phyloP scores from a whole-genome alignment of 345 rosid species.

The Crucihimalaya himalaica region DNA sequence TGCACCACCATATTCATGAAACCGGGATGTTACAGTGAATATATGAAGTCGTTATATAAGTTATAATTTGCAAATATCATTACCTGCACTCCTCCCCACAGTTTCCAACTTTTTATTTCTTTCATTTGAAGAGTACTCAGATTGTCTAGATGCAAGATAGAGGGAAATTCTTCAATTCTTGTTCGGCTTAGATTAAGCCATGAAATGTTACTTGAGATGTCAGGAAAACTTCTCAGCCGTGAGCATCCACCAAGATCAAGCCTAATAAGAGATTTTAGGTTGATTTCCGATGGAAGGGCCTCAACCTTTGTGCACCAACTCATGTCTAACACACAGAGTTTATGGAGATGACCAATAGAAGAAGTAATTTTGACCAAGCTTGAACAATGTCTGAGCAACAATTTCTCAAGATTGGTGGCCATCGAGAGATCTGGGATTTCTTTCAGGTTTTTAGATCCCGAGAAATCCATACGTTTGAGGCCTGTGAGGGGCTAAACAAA shows the following conservation, averaged over 20 bases:
- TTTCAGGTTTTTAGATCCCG: conserved; percentile 15
- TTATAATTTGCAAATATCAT: not conserved
- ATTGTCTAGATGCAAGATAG: not conserved
- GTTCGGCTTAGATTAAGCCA: not conserved
- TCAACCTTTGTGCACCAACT: conserved; percentile 6
- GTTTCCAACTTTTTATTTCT: conserved; percentile 16
- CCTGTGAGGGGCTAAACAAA: conserved; percentile 17
- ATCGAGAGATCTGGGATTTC: conserved; percentile 23
- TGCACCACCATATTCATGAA: no score
- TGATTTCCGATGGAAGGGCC: conserved; percentile 4
- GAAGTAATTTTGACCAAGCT: conserved; percentile 6
- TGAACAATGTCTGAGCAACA: conserved; percentile 12
- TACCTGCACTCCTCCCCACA: conserved; percentile 13
- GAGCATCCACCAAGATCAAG: conserved; percentile 27
- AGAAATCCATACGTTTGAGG: not conserved
- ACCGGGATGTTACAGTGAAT: no score
- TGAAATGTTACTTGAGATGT: conserved; percentile 1
- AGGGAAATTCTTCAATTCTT: not conserved
- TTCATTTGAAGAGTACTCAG: not conserved
- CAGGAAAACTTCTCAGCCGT: conserved; percentile 14
- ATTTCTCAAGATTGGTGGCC: conserved; percentile 12
- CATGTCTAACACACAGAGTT: conserved; percentile 16
- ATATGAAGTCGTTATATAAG: no score
- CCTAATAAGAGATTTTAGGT: conserved; percentile 12
- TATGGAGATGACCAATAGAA: not conserved